These are phyloP conservation scores for Trypanosomatidae sp. DNA, from an alignment of 208 protist species.

Conservation along the genomic window DNA sequence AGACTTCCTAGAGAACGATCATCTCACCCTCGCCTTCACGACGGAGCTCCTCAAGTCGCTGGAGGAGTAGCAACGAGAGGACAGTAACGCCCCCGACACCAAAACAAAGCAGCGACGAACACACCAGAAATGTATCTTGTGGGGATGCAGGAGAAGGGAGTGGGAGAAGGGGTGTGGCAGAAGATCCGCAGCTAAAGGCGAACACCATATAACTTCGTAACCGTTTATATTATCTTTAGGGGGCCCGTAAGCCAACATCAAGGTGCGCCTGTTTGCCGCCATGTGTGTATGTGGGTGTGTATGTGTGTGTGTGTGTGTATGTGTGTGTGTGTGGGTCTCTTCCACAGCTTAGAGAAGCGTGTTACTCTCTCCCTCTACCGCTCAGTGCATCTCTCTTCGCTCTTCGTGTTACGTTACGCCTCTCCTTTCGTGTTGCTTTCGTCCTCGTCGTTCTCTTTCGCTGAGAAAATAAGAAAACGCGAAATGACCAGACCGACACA, in stretches of 20 bases:
- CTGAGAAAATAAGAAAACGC: no score
- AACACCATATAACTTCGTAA: no score
- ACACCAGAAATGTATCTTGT: neutral
- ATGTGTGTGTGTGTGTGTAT: neutral
- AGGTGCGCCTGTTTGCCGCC: neutral
- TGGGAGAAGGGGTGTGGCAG: neutral
- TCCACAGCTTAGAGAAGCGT: neutral
- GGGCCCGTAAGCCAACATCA: neutral
- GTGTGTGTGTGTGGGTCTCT: neutral
- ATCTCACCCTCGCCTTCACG: constrained; percentile 33
- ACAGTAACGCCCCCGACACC: neutral
- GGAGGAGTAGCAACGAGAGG: constrained; percentile 16
- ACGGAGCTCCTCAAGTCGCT: constrained; percentile 39
- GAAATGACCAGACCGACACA: no score
- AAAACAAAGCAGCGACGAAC: neutral
- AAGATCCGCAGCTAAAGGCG: no score
- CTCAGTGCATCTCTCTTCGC: neutral
- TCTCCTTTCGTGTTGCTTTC: no score
- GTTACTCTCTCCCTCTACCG: neutral
- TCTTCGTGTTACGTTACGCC: no score
- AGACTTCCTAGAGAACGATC: constrained; percentile 33
- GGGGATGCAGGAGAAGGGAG: neutral
- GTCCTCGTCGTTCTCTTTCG: no score
- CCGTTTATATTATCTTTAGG: no score
- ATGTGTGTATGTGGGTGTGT: neutral